Evolutionary conservation across 2,329 filamentous ascomycete species (phyloP), one percentile per base, ranked within the genome.

Genomic region (Alternaria longipes): DNA sequence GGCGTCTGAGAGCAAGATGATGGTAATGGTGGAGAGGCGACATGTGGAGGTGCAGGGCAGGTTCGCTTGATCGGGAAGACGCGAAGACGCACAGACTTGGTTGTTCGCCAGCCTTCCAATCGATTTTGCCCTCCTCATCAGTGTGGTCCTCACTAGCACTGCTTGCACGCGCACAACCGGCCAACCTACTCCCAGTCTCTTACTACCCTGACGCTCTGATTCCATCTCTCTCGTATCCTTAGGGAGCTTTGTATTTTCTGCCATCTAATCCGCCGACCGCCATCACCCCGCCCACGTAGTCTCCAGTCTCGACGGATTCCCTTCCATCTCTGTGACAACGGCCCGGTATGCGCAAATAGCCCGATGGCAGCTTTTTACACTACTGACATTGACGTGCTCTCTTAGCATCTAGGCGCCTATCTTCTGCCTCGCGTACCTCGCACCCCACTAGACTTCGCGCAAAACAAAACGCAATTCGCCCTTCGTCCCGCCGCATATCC

Each of bases 341-440:
- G 54, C 53, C 56, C 34, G 62, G 69, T 71, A 66, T 32, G 67
- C 65, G 58, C 50, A 54, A 22, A 56, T 57, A 41, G 32, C 38
- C n/a, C 40, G n/a, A 34, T 32, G 46, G 9, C 32, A 55, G 40
- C 45, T 34, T 32, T 41, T 38, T 41, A 34, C 55, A 42, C 46
- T 28, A 40, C 56, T 53, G n/a, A 56, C 36, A 34, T 52, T 34
- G 52, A 30, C 16, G 46, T 45, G 56, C 30, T 24, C 32, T 28
- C 47, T 18, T 49, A 59, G 64, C 40, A 45, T 55, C 60, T 56
- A 46, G 51, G 51, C 52, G 53, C 53, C 22, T 46, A 42, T 36
- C 47, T 44, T 36, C 54, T 51, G 34, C 64, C 52, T 59, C 53
- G 60, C 32, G 55, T 42, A 50, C 40, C 59, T 47, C 34, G 47